A percentile compares a stretch with the other conserved stretches of the same genome.
Evolutionary conservation across 169 alveolate genomes (phyloP).

Genomic region (Sarcocystis neurona): DNA sequence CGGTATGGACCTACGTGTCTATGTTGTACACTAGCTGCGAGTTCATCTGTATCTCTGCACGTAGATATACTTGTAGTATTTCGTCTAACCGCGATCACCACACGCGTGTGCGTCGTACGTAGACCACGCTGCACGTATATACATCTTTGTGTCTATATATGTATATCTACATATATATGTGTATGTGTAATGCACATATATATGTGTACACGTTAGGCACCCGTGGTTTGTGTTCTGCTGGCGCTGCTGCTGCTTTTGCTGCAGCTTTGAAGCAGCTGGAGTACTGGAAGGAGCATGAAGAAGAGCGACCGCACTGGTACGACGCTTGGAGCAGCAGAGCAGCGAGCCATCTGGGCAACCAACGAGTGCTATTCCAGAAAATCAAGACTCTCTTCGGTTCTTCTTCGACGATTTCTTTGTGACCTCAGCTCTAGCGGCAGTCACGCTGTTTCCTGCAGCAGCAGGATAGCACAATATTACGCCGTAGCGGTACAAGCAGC

Average conservation of each 20-base stretch:
- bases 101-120: no score
- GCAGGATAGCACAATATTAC: background rate
- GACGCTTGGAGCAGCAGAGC: slow-evolving; percentile 20
- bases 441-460: background rate
- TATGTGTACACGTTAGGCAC: background rate
- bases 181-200: background rate
- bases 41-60: no score
- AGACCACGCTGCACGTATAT: background rate
- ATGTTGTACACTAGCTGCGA: no score
- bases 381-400: background rate
- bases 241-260: background rate
- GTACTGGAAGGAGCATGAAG: background rate
- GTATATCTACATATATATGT: background rate
- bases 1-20: no score
- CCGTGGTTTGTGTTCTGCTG: background rate
- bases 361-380: background rate
- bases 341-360: background rate
- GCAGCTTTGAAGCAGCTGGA: background rate
- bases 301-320: slow-evolving; percentile 33
- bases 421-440: background rate
- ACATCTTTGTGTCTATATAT: background rate
- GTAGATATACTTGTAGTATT: no score
- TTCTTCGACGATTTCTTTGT: background rate
- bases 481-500: background rate
- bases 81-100: no score